A percentile compares a stretch with the other conserved stretches of the same genome.
These are phyloP conservation scores for Pythium insidiosum DNA, from an alignment of 352 stramenopile genomes.

Conservation along the genomic window DNA sequence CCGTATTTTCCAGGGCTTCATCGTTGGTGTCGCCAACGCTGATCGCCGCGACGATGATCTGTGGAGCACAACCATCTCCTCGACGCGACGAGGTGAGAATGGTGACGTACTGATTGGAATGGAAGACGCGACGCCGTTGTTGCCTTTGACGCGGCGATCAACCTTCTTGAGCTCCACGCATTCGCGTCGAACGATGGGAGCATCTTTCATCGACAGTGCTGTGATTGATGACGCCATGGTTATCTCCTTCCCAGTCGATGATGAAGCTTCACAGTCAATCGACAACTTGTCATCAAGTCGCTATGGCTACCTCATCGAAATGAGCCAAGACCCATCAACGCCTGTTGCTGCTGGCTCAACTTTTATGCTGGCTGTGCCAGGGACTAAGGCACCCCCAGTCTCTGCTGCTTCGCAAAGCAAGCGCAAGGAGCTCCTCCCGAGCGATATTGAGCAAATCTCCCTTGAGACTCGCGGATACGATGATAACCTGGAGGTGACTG, in stretches of 20 bases:
- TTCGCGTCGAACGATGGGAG: slow-evolving; percentile 29
- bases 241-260: slow-evolving; percentile 67
- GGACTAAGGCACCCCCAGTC: slow-evolving; percentile 3
- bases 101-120: slow-evolving; percentile 20
- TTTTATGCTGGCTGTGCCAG: slow-evolving; percentile 68
- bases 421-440: slow-evolving; percentile 36
- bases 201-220: slow-evolving; percentile 14
- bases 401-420: slow-evolving; percentile 11
- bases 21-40: slow-evolving; percentile 56
- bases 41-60: slow-evolving; percentile 27
- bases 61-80: background rate
- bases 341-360: slow-evolving; percentile 29
- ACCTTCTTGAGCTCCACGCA: slow-evolving; percentile 38
- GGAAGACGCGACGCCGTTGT: slow-evolving; percentile 21
- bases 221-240: slow-evolving; percentile 35
- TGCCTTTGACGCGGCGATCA: slow-evolving; percentile 26
- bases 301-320: slow-evolving; percentile 76
- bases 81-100: slow-evolving; percentile 18
- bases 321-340: slow-evolving; percentile 45
- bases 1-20: slow-evolving; percentile 58
- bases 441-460: slow-evolving; percentile 65
- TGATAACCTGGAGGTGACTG: slow-evolving; percentile 60
- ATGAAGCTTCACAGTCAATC: slow-evolving; percentile 47
- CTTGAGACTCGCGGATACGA: slow-evolving; percentile 62
- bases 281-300: slow-evolving; percentile 40